Conservation (phyloP, 2,329 filamentous ascomycete genomes). For the Clarireedia hainanense region DNA sequence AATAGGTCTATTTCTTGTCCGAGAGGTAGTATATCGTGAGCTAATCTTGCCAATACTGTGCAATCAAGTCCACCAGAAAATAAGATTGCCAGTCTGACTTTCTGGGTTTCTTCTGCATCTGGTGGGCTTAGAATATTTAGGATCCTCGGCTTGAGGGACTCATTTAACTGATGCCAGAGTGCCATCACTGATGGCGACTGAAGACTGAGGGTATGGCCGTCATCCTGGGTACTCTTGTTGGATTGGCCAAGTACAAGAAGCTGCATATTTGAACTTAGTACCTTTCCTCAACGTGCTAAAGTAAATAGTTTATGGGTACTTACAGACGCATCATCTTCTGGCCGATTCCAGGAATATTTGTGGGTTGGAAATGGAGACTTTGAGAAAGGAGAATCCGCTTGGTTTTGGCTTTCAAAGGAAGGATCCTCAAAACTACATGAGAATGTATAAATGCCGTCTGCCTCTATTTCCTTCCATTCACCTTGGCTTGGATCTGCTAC, state of each 20-base stretch:
- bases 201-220: conserved; percentile 26
- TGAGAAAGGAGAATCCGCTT: neutral
- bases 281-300: neutral
- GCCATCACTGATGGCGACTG: conserved; percentile 43
- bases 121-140: conserved; percentile 56
- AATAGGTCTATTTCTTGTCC: conserved; percentile 74
- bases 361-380: conserved; percentile 10
- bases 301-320: neutral
- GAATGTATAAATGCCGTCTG: conserved; percentile 64
- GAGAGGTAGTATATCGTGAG: conserved; percentile 65
- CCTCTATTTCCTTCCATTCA: conserved; percentile 73
- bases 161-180: conserved; percentile 46
- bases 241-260: conserved; percentile 22
- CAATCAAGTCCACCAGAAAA: conserved; percentile 96
- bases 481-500: conserved; percentile 46
- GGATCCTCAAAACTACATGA: conserved; percentile 12
- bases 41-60: conserved; percentile 73
- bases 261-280: neutral
- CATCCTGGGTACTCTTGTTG: conserved; percentile 32
- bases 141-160: conserved; percentile 58
- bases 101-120: conserved; percentile 21
- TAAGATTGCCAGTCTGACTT: conserved; percentile 63
- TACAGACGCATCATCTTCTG: neutral
- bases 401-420: neutral
- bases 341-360: conserved; percentile 11